Evolutionary conservation across 305 asterid genomes (phyloP), one percentile per base, ranked within the genome.

Genomic region (Stenogyne calaminthoides): DNA sequence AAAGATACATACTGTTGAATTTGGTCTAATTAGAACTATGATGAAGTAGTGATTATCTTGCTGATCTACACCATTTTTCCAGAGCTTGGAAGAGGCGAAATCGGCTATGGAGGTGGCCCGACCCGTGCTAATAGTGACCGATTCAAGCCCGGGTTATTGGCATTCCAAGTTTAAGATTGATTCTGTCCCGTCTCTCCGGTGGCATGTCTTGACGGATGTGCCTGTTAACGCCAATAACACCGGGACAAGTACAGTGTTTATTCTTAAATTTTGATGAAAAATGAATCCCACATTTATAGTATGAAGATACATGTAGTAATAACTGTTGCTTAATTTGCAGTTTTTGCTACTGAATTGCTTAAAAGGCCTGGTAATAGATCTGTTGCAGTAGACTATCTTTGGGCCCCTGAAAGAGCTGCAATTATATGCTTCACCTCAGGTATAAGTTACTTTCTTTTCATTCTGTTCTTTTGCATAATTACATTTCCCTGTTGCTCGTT

Each of bases 401-500:
- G 93, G 93, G 87, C 96, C 36, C 97, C 95, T 37, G 80, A 86
- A 65, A 73, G 84, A 76, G 97, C 88, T 32, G 97, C 96, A 64
- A 76, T 94, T 46, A 85, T 94, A 77, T 91, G 98, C 82, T 94
- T 94, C 74, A 91, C 99, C n/a, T 94, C 99, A 52, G 97, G 97
- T 88, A 74, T 11, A 27, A 29, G 19, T 42, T 63, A 8, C 7
- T 36, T 7, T 15, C 39, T 25, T 58, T 39, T 25, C 9, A 39
- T 19, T 7, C 25, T 68, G 11, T 57, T 54, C 19, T 5, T 36
- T 36, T 25, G 19, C n/a, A n/a, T n/a, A n/a, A n/a, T n/a, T n/a
- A n/a, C 18, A 34, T 19, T 47, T 68, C n/a, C 16, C 59, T 69
- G 11, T 66, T 34, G 42, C 34, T 58, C 11, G 25, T 51, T 8